Evolutionary conservation across 2,329 filamentous ascomycete genomes (phyloP), one percentile per base, ranked within the genome.

Genomic region (Colletotrichum sp.): DNA sequence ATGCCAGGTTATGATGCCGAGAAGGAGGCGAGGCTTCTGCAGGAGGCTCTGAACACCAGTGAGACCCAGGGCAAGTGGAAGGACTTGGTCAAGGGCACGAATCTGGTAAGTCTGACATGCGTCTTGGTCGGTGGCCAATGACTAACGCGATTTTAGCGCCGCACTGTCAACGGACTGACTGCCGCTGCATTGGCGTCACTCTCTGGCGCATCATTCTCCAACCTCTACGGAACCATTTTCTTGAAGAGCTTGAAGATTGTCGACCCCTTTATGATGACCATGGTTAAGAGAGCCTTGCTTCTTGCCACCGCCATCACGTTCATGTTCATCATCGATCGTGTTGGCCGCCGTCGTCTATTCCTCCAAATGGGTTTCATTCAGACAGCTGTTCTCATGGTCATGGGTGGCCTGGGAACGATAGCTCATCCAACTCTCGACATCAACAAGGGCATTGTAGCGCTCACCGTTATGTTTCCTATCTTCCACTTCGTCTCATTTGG

Each of bases 201-300:
- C 13, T 80, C 79, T 4, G 78, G 78, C 6, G 68, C 78, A 62
- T 78, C 79, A 4, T 80, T 80, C 36, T 74, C 77, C 3, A 79
- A 79, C 5, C 67, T 78, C 1, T 80, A 80, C 26, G 78, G 79
- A 36, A 80, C 79, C 1, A 75, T 78, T 12, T 80, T 79, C 59
- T 55, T 79, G 63, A 80, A 79, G 62, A 65, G 62, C 1, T 65
- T 82, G 6, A 78, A 77, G 4, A 78, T 79, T 0, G 77, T 82
- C 6, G 80, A 82, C 32, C 81, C 81, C 0, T 82, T 82, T 30
- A 79, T 78, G 4, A 80, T 78, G 18, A 81, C 75, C 12, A 28
- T 82, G 62, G 78, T 81, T 8, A 81, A 79, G 62, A 69, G 78
- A 21, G 78, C 57, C 1, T 57, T 76, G 0, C 52, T 81, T 34